Base-by-base conservation (phyloP, 2,329 filamentous ascomycete genomes). In the Colletotrichum nymphaeae region DNA sequence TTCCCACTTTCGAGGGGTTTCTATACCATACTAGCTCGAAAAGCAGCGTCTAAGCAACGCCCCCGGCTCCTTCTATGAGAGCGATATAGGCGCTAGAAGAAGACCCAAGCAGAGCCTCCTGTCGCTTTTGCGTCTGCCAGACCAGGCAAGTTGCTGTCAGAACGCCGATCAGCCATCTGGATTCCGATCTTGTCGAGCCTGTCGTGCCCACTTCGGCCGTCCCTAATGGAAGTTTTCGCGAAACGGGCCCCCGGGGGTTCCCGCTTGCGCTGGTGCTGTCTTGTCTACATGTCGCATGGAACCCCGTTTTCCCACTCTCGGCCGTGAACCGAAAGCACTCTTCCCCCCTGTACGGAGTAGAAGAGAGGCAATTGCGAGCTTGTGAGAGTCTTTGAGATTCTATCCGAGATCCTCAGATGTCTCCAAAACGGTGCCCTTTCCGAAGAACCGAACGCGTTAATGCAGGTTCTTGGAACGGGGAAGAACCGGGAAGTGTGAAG, bases 41-140 rank as follows among this genome's bases (percentile, higher is more conserved):
- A 67, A 32, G 24, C 63, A 55, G 64, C 42, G 8, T 30, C 57
- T 35, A 68, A 30, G 57, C 22, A 55, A 57, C 37, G 8, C 53
- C 42, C 42, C 30, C 7, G 16, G 42, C 19, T 11, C 63, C 62
- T 57, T 22, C 26, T 37, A 28, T 28, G 19, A 19, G 59, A 65
- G 53, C 22, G 24, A 26, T 22, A 52, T 63, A 56, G 32, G 24
- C 28, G 63, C 57, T 71, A 57, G 46, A 22, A n/a, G 8, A 5
- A 30, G 49, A 22, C 57, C 69, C 55, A 46, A 58, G 69, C 69
- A 69, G 69, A 72, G 69, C 65, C 69, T 72, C 69, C 42, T 19
- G 56, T 49, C 30, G 26, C 62, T 28, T 46, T 35, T 12, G n/a
- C 35, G n/a, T 46, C 24, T 67, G 22, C 4, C 24, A 16, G 32